Conservation (phyloP, 148 eudicot species). For the Nepenthes mirabilis region DNA sequence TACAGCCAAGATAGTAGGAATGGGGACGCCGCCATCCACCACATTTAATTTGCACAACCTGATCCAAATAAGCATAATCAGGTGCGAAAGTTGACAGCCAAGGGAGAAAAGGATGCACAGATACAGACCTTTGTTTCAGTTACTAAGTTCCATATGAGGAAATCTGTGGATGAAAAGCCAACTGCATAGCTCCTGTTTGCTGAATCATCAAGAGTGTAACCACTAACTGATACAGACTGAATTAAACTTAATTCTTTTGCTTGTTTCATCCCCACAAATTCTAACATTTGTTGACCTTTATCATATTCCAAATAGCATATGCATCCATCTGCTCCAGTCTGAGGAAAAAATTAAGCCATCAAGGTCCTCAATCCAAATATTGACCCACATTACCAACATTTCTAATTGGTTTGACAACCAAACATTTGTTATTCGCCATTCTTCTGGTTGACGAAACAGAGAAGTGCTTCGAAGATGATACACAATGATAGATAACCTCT, state of each 20-base stretch:
- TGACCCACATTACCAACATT: no score
- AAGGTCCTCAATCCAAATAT: background rate
- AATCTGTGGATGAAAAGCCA: constrained; percentile 82
- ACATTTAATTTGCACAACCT: constrained; percentile 78
- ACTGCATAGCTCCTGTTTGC: constrained; percentile 43
- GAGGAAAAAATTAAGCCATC: constrained; percentile 9
- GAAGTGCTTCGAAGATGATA: no score
- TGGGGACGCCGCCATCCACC: constrained; percentile 99
- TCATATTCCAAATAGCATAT: constrained; percentile 82
- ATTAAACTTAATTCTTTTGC: constrained; percentile 70
- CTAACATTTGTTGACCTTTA: constrained; percentile 35
- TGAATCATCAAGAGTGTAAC: constrained; percentile 22
- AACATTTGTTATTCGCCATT: no score
- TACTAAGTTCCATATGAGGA: constrained; percentile 68
- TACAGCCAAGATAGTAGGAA: constrained; percentile 64
- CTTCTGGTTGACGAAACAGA: no score
- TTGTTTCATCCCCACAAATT: constrained; percentile 90
- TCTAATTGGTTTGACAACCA: no score
- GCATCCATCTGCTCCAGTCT: constrained; percentile 99
- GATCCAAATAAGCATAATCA: constrained; percentile 13
- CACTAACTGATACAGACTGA: constrained; percentile 32
- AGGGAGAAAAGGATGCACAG: constrained; percentile 6
- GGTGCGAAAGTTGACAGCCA: constrained; percentile 1
- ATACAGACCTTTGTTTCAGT: constrained; percentile 63
- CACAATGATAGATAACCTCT: no score